phyloP scores from a whole-genome alignment of 768 basidiomycete genomes.

The Auriscalpium vulgare region DNA sequence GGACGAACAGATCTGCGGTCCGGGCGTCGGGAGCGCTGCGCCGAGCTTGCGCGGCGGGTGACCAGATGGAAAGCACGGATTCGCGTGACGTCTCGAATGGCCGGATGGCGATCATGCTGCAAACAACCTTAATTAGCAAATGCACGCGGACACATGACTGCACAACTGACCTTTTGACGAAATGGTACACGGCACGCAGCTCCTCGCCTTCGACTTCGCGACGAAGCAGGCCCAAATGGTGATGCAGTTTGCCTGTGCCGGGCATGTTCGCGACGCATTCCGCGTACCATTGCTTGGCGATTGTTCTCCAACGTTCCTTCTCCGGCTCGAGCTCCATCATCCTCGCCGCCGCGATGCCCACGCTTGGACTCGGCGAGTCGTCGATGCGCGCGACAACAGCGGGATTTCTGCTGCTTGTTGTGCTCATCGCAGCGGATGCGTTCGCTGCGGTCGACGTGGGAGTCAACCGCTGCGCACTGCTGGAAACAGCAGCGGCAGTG shows the following conservation, averaged over 20 bases:
- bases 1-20: no score
- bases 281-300: constrained; percentile 91
- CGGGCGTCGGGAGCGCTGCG: no score
- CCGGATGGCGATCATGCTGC: constrained; percentile 85
- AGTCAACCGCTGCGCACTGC: no score
- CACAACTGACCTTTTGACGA: constrained; percentile 74
- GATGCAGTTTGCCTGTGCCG: constrained; percentile 90
- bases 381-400: no score
- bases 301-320: constrained; percentile 84
- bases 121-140: background rate
- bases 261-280: constrained; percentile 82
- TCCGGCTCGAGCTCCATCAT: no score
- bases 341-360: no score
- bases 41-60: no score
- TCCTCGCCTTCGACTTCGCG: constrained; percentile 80
- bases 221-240: constrained; percentile 84
- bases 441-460: no score
- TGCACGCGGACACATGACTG: background rate
- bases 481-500: no score
- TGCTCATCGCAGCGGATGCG: no score
- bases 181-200: constrained; percentile 83
- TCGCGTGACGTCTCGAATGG: constrained; percentile 86
- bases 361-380: no score
- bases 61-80: constrained; percentile 80
- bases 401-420: no score